Evolutionary conservation across 1,284 basidiomycete species (phyloP).

Genomic region (Ustilago crameri): DNA sequence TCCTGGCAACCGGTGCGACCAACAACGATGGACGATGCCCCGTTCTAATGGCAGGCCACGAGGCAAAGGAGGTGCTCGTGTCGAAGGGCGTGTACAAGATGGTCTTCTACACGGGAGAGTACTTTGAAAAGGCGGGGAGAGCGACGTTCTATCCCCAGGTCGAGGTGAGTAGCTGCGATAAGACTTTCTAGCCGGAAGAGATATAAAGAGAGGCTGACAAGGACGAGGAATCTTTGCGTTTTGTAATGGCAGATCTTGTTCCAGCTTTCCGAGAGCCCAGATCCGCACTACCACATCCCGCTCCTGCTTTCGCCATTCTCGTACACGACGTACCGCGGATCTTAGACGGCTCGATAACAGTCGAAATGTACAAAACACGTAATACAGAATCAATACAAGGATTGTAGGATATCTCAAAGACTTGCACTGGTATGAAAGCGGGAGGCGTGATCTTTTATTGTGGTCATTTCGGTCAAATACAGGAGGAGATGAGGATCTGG

Average conservation of each 20-base stretch:
- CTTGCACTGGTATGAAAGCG: too few species aligned
- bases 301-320: conserved; percentile 89
- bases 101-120: conserved; percentile 82
- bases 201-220: neutral
- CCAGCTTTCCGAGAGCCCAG: conserved; percentile 46
- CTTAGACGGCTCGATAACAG: conserved; percentile 20
- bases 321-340: conserved; percentile 88
- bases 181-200: neutral
- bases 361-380: neutral
- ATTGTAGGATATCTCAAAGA: too few species aligned
- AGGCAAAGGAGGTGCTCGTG: conserved; percentile 69
- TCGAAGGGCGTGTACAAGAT: conserved; percentile 79
- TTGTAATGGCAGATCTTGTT: conserved; percentile 49
- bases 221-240: too few species aligned
- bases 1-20: conserved; percentile 73
- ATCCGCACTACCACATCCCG: conserved; percentile 84
- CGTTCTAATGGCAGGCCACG: conserved; percentile 74
- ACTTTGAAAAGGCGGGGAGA: conserved; percentile 77
- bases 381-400: neutral
- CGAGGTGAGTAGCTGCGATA: conserved; percentile 73
- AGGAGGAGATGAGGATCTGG: too few species aligned
- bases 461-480: too few species aligned
- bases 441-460: too few species aligned
- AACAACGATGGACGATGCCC: conserved; percentile 84
- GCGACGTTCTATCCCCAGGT: conserved; percentile 87